Evolutionary conservation across 1,139 yeast species (phyloP), one percentile per base, ranked within the genome.

Genomic region (Keqinozyma sinolaborantium): DNA sequence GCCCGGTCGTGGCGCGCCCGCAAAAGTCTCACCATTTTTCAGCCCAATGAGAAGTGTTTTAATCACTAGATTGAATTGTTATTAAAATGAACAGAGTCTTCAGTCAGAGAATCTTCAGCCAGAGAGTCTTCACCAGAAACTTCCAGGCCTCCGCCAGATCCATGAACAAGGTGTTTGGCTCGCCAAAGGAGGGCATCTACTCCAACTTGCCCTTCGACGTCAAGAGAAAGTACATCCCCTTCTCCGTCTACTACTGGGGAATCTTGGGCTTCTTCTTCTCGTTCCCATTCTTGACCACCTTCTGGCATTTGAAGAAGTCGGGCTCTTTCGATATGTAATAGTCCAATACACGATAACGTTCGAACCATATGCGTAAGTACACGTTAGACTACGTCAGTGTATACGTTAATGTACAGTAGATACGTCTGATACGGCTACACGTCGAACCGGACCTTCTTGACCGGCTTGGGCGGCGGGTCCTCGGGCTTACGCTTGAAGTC

Each of bases 171-270:
- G 47, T 64, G 33, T 66, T 50, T 46, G 74, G 74, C 33, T 34
- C 62, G 31, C 73, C 74, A 35, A 81, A 84, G 58, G 84, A 79
- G 58, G 97, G 97, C 52, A 79, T 81, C 32, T 90, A 92, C 81
- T 72, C 83, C 56, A 92, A 92, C 77, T 57, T 92, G 46, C 98
- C 98, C 45, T 92, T 90, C 79, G 78, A 79, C 73, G 94, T 92
- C 45, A 87, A 86, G 74, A 86, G 95, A 77, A 84, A 79, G 70
- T 48, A 36, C 38, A 74, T 90, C 45, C 97, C 97, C 45, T 87
- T 77, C 60, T 83, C 79, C 49, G 68, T 86, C 32, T 72, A 81
- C 46, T 95, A 82, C 72, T 83, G 85, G 73, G 79, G 90, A 35
- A 80, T 79, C 66, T 76, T 86, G 55, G 80, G 88, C 5, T 56